Evolutionary conservation across 2,329 filamentous ascomycete genomes (phyloP), one percentile per base, ranked within the genome.

Genomic region (Xylariaceae sp.): DNA sequence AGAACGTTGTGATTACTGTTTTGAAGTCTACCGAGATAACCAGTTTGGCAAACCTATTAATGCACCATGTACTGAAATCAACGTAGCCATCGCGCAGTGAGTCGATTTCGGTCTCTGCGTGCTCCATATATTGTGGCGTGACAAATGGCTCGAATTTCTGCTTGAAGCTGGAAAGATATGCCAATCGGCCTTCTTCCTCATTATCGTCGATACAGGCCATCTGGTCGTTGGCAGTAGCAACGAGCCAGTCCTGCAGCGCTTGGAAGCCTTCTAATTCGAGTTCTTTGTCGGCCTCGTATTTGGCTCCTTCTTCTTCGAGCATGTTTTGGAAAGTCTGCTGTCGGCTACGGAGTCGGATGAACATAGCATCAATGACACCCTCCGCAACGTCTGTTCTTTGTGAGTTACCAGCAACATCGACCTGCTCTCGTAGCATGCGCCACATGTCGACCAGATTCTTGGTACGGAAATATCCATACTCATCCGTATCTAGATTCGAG

Each of bases 191-290:
- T 47, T 86, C 84, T 47, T 90, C 88, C 57, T 91, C 88, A 62
- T 88, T 88, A 68, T 97, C 95, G 71, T 97, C 94, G 67, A 99
- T 96, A 73, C 92, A 97, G 51, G 92, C 92, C 70, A 99, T 97
- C 72, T 99, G 94, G 74, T 99, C 94, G 75, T 99, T 99, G 63
- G 95, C 94, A 52, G 95, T 91, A 39, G 94, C 92, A 47, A 99
- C 86, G 50, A 99, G 87, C 92, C 93, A 99, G 75, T 99, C 94
- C 70, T 96, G 90, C 23, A 96, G 77, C 3, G 88, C 84, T 70
- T 96, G 91, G 66, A 89, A 86, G 13, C 85, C 82, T 47, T 88
- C 84, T 7, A 85, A 72, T 42, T 86, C 84, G 4, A 78, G 70
- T 10, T 76, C 73, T 57, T 72, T 77, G 54, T 74, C 77, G 2